phyloP scores from a whole-genome alignment of 2,329 filamentous ascomycete species.

The Diaporthe amygdali region DNA sequence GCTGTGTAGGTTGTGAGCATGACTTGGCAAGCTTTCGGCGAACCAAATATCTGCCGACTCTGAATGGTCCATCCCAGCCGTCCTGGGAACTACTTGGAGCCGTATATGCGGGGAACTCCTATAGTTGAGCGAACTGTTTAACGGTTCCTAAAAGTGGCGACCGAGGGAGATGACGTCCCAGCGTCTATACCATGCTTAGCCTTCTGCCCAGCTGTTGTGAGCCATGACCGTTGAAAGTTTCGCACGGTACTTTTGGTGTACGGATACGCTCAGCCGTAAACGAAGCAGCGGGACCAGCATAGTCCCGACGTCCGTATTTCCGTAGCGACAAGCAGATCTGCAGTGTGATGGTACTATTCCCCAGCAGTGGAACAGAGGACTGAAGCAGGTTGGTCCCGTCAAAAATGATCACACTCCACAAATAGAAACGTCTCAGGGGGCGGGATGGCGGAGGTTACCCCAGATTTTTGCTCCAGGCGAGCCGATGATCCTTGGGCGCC shows the following conservation, averaged over 20 bases:
- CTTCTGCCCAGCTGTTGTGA: background rate
- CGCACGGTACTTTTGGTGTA: constrained; percentile 8
- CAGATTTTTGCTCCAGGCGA: constrained; percentile 11
- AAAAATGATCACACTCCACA: background rate
- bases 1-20: background rate
- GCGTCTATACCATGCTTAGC: background rate
- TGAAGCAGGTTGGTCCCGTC: background rate
- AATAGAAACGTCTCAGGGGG: constrained; percentile 1
- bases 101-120: constrained; percentile 22
- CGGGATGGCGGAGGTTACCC: constrained; percentile 3
- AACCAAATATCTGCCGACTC: constrained; percentile 24
- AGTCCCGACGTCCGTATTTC: constrained; percentile 12
- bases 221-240: background rate
- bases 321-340: background rate
- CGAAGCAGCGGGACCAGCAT: background rate
- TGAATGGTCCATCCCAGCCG: background rate
- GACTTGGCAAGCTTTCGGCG: constrained; percentile 13
- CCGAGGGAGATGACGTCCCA: constrained; percentile 6
- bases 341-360: background rate
- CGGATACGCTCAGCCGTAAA: background rate
- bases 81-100: constrained; percentile 20
- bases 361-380: background rate
- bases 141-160: constrained; percentile 17
- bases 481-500: background rate
- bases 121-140: background rate